Base-by-base conservation (phyloP, 306 rosid species). In the Trifolium fragiferum region DNA sequence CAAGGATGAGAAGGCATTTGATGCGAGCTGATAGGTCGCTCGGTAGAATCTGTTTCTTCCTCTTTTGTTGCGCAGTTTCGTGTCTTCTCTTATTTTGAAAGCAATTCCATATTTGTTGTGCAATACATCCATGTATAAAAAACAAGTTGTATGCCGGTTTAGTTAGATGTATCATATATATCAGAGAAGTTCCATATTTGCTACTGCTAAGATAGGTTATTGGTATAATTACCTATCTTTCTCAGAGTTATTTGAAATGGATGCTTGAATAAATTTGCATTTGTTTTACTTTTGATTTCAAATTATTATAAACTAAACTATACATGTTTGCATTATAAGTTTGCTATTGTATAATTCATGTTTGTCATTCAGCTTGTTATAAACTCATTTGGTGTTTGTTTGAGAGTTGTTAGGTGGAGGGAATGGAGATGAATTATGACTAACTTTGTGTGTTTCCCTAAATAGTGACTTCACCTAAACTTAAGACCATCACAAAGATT, bases 1-100 rank as follows among this genome's bases (percentile, higher is more conserved):
- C 93, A 15, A 88, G 97, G 80, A 78, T 87, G 33, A 86, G 94
- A 76, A 87, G 97, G 81, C 91, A 82, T 59, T 61, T 91, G 20
- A 82, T 83, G 85, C 83, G 84, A 82, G 87, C 82, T 21, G 96
- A 93, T 80, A 81, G 70, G 68, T 91, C 98, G 10, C 96, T 93
- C 20, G 59, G 44, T 72, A 88, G 94, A 87, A 75, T 93, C 68
- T 81, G 94, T 64, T 84, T 89, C 23, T 93, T 93, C 83, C 81
- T 91, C 66, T 83, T 89, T 60, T 93, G 98, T 70, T 91, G 97
- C 78, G 0, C 62, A 51, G 60, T 86, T 61, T 61, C 87, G 78
- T 93, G 94, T 68, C 96, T 93, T 60, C 76, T 93, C 68, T 82
- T 86, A 58, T 93, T 93, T 79, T 89, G 84, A 86, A 3, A 32